Evolutionary conservation across 2,329 filamentous ascomycete species (phyloP).

Genomic region (Beauveria brongniartii): DNA sequence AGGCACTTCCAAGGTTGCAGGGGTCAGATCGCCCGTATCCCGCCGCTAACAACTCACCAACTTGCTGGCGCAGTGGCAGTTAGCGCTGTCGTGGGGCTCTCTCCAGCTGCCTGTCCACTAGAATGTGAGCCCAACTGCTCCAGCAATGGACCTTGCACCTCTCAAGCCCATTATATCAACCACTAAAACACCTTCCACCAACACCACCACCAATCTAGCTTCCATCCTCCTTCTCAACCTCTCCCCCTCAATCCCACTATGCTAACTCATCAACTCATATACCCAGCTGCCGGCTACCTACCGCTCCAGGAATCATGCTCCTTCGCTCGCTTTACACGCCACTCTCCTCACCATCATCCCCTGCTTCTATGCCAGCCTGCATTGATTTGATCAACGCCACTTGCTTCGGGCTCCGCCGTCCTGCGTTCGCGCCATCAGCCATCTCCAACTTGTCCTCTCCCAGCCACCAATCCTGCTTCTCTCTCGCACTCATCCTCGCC

Average conservation of each 20-base stretch:
- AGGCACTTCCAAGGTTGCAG: not conserved
- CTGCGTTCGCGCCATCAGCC: conserved; percentile 1
- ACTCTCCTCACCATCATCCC: not conserved
- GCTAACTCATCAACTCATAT: not conserved
- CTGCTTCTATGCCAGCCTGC: not conserved
- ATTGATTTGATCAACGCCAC: conserved; percentile 2
- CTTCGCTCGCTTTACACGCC: not conserved
- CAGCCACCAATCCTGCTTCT: not conserved
- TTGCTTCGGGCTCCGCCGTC: not conserved
- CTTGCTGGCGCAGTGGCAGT: not conserved
- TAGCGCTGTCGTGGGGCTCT: not conserved
- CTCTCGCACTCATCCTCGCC: not conserved
- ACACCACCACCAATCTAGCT: not conserved
- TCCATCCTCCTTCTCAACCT: not conserved
- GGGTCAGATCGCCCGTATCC: conserved; percentile 11
- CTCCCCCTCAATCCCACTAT: not conserved
- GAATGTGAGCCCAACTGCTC: not conserved
- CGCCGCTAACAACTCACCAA: conserved; percentile 6
- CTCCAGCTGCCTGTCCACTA: conserved; percentile 1
- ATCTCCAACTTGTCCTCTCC: not conserved
- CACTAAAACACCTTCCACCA: not conserved
- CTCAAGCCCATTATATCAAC: not conserved
- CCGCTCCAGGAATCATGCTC: not conserved
- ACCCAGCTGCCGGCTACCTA: not conserved
- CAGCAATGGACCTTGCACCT: not conserved